A percentile compares a stretch with the other conserved stretches of the same genome.
These are phyloP conservation scores for Aurantiochytrium sp. DNA, from an alignment of 108 stramenopile genomes.

Conservation along the genomic window DNA sequence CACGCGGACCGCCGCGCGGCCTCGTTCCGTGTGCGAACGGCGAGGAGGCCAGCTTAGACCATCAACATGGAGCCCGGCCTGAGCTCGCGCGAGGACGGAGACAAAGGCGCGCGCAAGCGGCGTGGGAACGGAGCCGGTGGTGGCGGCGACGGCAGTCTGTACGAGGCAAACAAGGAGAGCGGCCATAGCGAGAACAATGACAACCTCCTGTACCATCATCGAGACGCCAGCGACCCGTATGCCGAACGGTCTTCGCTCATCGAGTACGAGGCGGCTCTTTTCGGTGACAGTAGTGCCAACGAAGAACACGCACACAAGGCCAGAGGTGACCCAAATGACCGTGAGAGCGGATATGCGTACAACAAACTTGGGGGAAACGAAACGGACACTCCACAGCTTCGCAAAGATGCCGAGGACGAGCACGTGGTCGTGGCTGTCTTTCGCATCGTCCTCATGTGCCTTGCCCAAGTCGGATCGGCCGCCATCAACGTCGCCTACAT, in stretches of 20 bases:
- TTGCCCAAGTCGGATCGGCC: neutral
- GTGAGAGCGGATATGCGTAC: no score
- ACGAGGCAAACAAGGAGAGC: neutral
- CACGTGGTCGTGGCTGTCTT: neutral
- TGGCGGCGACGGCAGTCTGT: no score
- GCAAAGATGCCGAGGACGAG: neutral
- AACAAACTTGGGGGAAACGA: neutral
- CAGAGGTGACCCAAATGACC: neutral
- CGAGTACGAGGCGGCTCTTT: neutral
- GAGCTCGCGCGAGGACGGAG: no score
- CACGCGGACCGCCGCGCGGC: no score
- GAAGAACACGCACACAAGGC: neutral
- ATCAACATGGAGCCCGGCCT: no score
- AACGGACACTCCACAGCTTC: neutral
- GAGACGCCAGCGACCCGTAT: neutral
- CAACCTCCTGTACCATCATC: neutral
- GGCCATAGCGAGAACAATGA: neutral
- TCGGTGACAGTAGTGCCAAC: neutral
- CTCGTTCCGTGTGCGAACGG: no score
- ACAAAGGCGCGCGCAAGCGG: no score
- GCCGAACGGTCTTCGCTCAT: neutral
- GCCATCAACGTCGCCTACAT: neutral
- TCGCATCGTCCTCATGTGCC: neutral
- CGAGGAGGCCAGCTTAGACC: no score
- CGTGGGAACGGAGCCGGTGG: no score